These are phyloP conservation scores for Cylindrodendrum hubeiense DNA, from an alignment of 2,329 filamentous ascomycete species.

Conservation along the genomic window DNA sequence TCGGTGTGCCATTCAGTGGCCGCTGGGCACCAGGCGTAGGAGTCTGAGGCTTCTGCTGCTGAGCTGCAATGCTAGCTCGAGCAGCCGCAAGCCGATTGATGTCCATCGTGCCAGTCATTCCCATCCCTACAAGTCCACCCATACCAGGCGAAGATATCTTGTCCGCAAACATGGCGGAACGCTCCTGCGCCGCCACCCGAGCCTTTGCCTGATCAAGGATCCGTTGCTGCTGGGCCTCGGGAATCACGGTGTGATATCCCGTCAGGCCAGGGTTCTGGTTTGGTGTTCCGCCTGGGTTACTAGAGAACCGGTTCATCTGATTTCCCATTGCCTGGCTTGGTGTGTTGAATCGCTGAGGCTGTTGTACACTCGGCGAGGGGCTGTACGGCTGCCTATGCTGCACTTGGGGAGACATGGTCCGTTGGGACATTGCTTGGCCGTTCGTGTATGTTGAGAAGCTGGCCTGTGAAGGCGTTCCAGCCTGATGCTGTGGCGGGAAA, in stretches of 20 bases:
- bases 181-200: slow-evolving; percentile 59
- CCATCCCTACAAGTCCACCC: slow-evolving; percentile 47
- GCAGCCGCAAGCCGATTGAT: slow-evolving; percentile 48
- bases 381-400: slow-evolving; percentile 53
- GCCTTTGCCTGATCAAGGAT: slow-evolving; percentile 65
- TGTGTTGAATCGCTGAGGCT: slow-evolving; percentile 48
- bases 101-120: slow-evolving; percentile 44
- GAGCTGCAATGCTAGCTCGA: slow-evolving; percentile 52
- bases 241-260: slow-evolving; percentile 63
- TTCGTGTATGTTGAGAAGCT: slow-evolving; percentile 57
- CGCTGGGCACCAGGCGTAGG: slow-evolving; percentile 46
- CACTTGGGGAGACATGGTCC: slow-evolving; percentile 61
- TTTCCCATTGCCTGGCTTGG: slow-evolving; percentile 46
- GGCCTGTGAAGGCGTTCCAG: slow-evolving; percentile 52
- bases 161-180: slow-evolving; percentile 55
- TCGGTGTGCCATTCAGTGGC: slow-evolving; percentile 52
- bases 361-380: slow-evolving; percentile 54
- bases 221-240: slow-evolving; percentile 63
- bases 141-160: slow-evolving; percentile 61
- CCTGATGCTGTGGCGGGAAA: slow-evolving; percentile 52
- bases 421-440: slow-evolving; percentile 55
- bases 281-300: slow-evolving; percentile 46
- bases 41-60: slow-evolving; percentile 54
- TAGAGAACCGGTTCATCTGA: slow-evolving; percentile 51
- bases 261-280: slow-evolving; percentile 54